Evolutionary conservation across 2,329 filamentous ascomycete genomes (phyloP).

Genomic region (Xylariaceae sp.): DNA sequence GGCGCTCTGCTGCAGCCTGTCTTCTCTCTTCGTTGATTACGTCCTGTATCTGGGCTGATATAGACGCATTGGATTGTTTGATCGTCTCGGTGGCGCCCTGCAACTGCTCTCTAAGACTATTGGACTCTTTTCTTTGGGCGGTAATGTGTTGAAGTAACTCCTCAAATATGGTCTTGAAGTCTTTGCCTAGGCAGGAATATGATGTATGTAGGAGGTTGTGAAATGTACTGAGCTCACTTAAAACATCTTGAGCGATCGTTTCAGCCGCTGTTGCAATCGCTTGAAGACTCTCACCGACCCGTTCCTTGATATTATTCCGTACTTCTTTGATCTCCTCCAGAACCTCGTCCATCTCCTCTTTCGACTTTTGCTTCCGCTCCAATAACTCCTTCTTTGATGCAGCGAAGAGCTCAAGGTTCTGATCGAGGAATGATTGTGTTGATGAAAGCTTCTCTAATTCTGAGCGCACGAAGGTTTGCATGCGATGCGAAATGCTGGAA

Average conservation of each 20-base stretch:
- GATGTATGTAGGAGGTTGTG: constrained; percentile 84
- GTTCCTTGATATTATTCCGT: constrained; percentile 84
- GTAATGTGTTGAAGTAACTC: constrained; percentile 77
- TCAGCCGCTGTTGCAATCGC: constrained; percentile 84
- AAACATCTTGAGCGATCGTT: constrained; percentile 86
- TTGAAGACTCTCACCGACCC: constrained; percentile 83
- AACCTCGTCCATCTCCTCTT: constrained; percentile 87
- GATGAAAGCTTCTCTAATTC: constrained; percentile 75
- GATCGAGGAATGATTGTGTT: constrained; percentile 73
- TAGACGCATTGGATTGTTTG: constrained; percentile 70
- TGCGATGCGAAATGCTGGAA: constrained; percentile 69
- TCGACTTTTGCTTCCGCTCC: constrained; percentile 71
- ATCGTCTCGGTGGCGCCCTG: constrained; percentile 72
- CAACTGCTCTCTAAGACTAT: constrained; percentile 75
- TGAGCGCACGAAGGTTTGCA: constrained; percentile 77
- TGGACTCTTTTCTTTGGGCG: constrained; percentile 78
- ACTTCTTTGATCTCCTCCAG: constrained; percentile 92
- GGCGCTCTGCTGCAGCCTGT: constrained; percentile 74
- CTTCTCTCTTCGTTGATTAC: constrained; percentile 78
- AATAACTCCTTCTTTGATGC: constrained; percentile 72
- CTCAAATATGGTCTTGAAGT: constrained; percentile 87
- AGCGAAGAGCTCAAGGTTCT: constrained; percentile 72
- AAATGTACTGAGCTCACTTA: constrained; percentile 84
- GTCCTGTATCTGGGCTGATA: constrained; percentile 71
- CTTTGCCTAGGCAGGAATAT: constrained; percentile 81